These are phyloP conservation scores for Monascus ruber DNA, from an alignment of 2,329 filamentous ascomycete species.

Conservation along the genomic window DNA sequence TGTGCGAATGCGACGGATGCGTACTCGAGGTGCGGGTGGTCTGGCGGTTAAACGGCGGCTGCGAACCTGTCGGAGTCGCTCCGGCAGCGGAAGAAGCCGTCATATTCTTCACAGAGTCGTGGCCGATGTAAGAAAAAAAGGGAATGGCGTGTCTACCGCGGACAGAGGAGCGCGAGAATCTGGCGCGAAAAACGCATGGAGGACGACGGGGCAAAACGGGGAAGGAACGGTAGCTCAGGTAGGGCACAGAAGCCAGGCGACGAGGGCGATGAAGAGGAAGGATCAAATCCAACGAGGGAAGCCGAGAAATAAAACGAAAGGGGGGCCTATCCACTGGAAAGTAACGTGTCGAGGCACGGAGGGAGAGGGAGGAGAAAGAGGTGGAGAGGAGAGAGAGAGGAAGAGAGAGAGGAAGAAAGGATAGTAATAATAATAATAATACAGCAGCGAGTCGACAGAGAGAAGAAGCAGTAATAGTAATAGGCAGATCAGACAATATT, in stretches of 20 bases:
- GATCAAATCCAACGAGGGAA: conserved; percentile 2
- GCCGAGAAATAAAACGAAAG: neutral
- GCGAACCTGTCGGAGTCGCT: conserved; percentile 22
- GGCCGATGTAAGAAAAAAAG: neutral
- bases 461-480: conserved; percentile 5
- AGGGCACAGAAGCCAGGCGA: conserved; percentile 4
- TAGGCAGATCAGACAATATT: conserved; percentile 3
- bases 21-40: conserved; percentile 31
- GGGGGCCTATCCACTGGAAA: neutral
- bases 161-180: conserved; percentile 14
- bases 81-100: conserved; percentile 32
- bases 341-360: conserved; percentile 1
- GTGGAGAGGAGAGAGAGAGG: conserved; percentile 5
- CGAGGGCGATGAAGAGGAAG: conserved; percentile 5
- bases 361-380: conserved; percentile 3
- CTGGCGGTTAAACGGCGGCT: conserved; percentile 21
- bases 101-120: conserved; percentile 6
- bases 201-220: conserved; percentile 7
- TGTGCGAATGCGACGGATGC: conserved; percentile 34
- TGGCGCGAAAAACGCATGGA: conserved; percentile 27
- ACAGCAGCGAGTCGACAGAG: conserved; percentile 1
- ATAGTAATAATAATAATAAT: conserved; percentile 5
- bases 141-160: conserved; percentile 13
- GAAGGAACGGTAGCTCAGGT: conserved; percentile 1
- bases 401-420: conserved; percentile 7